Evolutionary conservation across 2,329 filamentous ascomycete species (phyloP).

Genomic region (Penicillium sp.): DNA sequence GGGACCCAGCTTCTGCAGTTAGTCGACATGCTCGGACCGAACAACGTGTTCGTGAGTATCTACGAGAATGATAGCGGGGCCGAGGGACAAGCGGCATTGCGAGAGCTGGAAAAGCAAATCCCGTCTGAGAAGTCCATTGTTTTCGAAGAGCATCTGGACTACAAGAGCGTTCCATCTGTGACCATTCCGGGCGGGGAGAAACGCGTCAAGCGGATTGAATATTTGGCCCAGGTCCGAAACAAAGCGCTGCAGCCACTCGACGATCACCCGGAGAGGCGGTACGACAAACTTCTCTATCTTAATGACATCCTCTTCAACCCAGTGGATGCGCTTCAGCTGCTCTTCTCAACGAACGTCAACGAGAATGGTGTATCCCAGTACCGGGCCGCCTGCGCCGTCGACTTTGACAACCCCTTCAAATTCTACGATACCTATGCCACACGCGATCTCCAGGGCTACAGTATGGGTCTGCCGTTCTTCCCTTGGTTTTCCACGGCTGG

Average conservation of each 20-base stretch:
- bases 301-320: conserved; percentile 68
- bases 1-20: conserved; percentile 59
- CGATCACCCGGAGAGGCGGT: conserved; percentile 43
- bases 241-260: conserved; percentile 64
- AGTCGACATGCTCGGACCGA: conserved; percentile 62
- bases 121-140: conserved; percentile 55
- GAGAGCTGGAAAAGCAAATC: conserved; percentile 51
- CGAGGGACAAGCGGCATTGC: conserved; percentile 55
- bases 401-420: conserved; percentile 70
- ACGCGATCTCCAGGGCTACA: conserved; percentile 66
- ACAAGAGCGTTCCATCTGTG: conserved; percentile 57
- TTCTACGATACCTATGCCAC: conserved; percentile 77
- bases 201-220: conserved; percentile 70
- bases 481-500: conserved; percentile 63
- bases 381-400: conserved; percentile 69
- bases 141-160: conserved; percentile 58
- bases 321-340: conserved; percentile 56
- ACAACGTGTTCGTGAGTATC: conserved; percentile 69
- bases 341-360: conserved; percentile 60
- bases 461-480: conserved; percentile 67
- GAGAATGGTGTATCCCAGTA: conserved; percentile 57
- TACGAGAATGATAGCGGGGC: conserved; percentile 69
- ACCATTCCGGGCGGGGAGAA: conserved; percentile 60
- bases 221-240: conserved; percentile 70
- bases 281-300: conserved; percentile 58